Evolutionary conservation across 2,329 filamentous ascomycete genomes (phyloP).

Genomic region (Diaporthe sp.): DNA sequence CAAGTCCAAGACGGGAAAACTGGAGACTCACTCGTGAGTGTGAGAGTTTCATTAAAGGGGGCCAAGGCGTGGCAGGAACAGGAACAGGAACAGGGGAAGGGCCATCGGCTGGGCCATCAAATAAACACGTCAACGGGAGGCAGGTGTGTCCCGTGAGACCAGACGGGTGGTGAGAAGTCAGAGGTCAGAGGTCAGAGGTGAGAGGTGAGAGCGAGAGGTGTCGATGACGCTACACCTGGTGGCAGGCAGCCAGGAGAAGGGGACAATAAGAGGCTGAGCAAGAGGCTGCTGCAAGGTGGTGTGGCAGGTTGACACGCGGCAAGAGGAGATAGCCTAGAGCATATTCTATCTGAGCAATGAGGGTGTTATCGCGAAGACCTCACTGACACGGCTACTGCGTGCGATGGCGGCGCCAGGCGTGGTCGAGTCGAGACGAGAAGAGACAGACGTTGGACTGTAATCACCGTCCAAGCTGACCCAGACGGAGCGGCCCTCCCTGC

Average conservation of each 20-base stretch:
- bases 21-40: background rate
- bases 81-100: background rate
- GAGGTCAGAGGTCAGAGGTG: background rate
- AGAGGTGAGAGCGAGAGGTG: background rate
- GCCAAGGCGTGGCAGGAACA: constrained; percentile 13
- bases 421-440: background rate
- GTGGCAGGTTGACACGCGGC: background rate
- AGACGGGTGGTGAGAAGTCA: background rate
- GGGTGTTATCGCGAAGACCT: constrained; percentile 3
- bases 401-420: background rate
- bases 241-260: background rate
- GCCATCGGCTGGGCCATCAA: constrained; percentile 7
- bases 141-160: background rate
- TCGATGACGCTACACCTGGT: constrained; percentile 6
- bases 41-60: background rate
- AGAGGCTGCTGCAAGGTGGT: constrained; percentile 2
- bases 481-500: background rate
- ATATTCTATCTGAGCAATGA: background rate
- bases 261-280: background rate
- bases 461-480: background rate
- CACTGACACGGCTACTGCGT: background rate
- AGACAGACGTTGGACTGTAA: background rate
- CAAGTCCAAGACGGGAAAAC: background rate
- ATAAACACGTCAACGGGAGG: background rate
- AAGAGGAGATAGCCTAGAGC: background rate